phyloP scores from a whole-genome alignment of 805 yeast species.

The Kregervanrija pseudodelftensis region DNA sequence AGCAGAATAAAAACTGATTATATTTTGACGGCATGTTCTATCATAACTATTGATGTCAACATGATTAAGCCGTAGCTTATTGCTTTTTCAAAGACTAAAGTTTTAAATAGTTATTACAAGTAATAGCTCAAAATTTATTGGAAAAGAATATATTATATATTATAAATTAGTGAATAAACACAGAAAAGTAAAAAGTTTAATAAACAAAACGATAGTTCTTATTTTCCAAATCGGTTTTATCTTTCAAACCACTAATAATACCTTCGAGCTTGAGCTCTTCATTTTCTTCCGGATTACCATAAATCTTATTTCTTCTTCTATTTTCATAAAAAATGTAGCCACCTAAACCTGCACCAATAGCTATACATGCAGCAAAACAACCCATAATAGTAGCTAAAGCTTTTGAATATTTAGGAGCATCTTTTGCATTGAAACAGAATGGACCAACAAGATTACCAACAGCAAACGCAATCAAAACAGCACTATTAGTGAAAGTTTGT shows the following conservation, averaged over 20 bases:
- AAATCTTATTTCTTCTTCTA: slow-evolving; percentile 31
- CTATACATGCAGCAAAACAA: slow-evolving; percentile 32
- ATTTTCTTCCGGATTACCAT: slow-evolving; percentile 21
- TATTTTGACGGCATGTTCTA: no score
- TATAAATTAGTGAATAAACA: no score
- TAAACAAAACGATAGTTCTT: slow-evolving; percentile 21
- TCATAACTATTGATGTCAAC: no score
- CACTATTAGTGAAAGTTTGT: slow-evolving; percentile 37
- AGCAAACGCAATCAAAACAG: slow-evolving; percentile 38
- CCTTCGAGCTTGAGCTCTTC: slow-evolving; percentile 24
- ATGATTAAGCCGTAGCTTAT: no score
- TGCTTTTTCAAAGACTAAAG: no score
- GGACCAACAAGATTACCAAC: slow-evolving; percentile 51
- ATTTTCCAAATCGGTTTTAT: slow-evolving; percentile 24
- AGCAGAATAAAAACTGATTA: no score
- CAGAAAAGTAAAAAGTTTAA: neutral
- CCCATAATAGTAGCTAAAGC: slow-evolving; percentile 30
- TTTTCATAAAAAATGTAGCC: slow-evolving; percentile 31
- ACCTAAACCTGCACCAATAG: slow-evolving; percentile 23
- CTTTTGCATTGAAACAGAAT: slow-evolving; percentile 33
- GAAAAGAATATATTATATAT: no score
- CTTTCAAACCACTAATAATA: slow-evolving; percentile 27
- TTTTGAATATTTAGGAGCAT: slow-evolving; percentile 38
- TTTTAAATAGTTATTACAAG: no score
- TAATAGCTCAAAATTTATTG: no score